Percentiles rank a stretch among this genome's conserved stretches.
phyloP scores from a whole-genome alignment of 345 rosid species.

The Arabis alpina region DNA sequence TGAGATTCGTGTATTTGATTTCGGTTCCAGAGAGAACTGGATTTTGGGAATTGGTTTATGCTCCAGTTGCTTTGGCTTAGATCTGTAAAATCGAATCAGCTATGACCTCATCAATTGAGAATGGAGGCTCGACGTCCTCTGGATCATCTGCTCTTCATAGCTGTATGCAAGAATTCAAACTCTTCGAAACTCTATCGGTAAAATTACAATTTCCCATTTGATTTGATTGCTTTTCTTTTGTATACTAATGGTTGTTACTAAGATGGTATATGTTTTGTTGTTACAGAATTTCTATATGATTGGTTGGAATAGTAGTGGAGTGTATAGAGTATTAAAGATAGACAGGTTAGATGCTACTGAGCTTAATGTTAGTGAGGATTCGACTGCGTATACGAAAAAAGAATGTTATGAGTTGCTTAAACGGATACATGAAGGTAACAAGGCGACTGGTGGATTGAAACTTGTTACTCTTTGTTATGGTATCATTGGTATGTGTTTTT shows the following conservation, averaged over 20 bases:
- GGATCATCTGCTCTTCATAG: conserved; percentile 29
- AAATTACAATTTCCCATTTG: background rate
- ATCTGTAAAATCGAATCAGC: conserved; percentile 31
- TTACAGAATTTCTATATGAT: conserved; percentile 44
- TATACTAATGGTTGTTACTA: background rate
- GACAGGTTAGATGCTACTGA: conserved; percentile 68
- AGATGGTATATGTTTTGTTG: background rate
- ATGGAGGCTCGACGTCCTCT: conserved; percentile 30
- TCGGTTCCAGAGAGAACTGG: background rate
- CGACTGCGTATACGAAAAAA: conserved; percentile 66
- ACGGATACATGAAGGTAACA: conserved; percentile 94
- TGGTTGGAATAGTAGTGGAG: conserved; percentile 49
- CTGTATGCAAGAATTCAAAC: conserved; percentile 45
- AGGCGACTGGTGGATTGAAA: conserved; percentile 85
- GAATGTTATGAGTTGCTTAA: conserved; percentile 80
- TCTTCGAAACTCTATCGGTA: conserved; percentile 46
- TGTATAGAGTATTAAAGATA: conserved; percentile 42
- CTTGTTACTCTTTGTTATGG: conserved; percentile 90
- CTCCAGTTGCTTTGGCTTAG: conserved; percentile 26
- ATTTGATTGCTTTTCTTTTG: background rate
- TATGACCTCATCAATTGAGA: conserved; percentile 31
- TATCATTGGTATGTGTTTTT: conserved; percentile 71
- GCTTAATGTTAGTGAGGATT: conserved; percentile 78
- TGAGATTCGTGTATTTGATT: background rate
- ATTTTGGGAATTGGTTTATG: conserved; percentile 23